Evolutionary conservation across 371 early-diverging fungal genomes (phyloP).

Genomic region (Mortierella sp.): DNA sequence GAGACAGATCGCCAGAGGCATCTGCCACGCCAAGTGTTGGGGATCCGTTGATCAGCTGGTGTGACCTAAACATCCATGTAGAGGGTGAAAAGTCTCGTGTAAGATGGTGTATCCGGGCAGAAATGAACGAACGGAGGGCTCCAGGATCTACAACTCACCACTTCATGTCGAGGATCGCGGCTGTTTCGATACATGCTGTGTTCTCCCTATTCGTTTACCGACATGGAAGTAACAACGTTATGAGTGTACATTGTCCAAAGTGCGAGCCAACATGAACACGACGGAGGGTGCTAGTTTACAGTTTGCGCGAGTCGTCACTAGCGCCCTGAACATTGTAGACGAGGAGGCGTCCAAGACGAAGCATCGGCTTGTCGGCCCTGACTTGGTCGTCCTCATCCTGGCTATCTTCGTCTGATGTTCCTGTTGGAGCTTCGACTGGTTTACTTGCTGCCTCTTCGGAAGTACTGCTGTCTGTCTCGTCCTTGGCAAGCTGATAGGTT

Average conservation of each 20-base stretch:
- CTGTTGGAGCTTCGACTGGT: background rate
- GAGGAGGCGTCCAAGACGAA: slow-evolving; percentile 57
- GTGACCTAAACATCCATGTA: slow-evolving; percentile 47
- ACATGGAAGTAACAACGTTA: too few relatives aligned
- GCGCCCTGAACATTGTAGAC: slow-evolving; percentile 39
- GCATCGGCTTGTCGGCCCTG: slow-evolving; percentile 34
- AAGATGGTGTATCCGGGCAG: too few relatives aligned
- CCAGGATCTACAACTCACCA: slow-evolving; percentile 59
- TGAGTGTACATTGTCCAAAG: too few relatives aligned
- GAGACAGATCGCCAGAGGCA: slow-evolving; percentile 66
- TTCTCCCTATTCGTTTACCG: slow-evolving; percentile 51
- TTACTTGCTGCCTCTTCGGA: slow-evolving; percentile 33
- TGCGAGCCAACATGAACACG: too few relatives aligned
- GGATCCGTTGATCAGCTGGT: slow-evolving; percentile 56
- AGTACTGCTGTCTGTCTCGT: slow-evolving; percentile 41
- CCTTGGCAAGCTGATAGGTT: slow-evolving; percentile 78
- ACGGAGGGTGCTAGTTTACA: slow-evolving; percentile 17
- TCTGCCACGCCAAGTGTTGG: slow-evolving; percentile 69
- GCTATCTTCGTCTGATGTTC: slow-evolving; percentile 14
- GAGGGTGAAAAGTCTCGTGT: too few relatives aligned
- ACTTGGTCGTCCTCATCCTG: slow-evolving; percentile 36
- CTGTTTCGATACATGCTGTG: slow-evolving; percentile 65
- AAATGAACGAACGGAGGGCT: too few relatives aligned
- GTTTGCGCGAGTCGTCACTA: slow-evolving; percentile 18
- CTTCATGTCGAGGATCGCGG: slow-evolving; percentile 88